Conservation (phyloP, 2,329 filamentous ascomycete genomes). For the Sarocladium oryzae region DNA sequence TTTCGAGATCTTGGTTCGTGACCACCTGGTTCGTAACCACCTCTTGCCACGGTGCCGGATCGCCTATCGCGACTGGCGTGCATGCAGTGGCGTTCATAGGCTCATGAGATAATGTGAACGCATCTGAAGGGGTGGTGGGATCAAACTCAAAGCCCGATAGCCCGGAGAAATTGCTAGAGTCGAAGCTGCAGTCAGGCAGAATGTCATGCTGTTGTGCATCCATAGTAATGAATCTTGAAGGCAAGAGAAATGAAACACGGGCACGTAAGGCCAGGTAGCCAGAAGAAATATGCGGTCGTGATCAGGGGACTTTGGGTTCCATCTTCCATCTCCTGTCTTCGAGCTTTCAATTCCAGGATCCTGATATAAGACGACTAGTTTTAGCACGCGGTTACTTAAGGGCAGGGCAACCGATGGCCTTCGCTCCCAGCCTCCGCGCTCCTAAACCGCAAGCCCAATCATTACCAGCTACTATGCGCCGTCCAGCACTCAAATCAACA, state of each 20-base stretch:
- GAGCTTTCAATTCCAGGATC: neutral
- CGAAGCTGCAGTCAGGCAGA: neutral
- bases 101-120: neutral
- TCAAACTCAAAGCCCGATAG: neutral
- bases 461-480: neutral
- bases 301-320: neutral
- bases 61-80: neutral
- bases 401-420: neutral
- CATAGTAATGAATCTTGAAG: neutral
- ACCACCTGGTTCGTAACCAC: too few species aligned
- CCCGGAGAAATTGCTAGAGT: neutral
- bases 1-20: neutral
- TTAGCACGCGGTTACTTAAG: neutral
- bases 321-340: neutral
- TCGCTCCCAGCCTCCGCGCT: neutral
- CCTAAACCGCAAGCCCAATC: neutral
- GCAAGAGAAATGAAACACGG: neutral
- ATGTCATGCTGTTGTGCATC: neutral
- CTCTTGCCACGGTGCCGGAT: neutral
- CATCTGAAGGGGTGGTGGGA: neutral
- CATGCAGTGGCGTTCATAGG: neutral
- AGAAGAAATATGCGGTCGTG: neutral
- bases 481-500: neutral
- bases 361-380: neutral
- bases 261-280: neutral